Evolutionary conservation across 1,284 basidiomycete species (phyloP), one percentile per base, ranked within the genome.

Genomic region (Leccinum subfulvum): DNA sequence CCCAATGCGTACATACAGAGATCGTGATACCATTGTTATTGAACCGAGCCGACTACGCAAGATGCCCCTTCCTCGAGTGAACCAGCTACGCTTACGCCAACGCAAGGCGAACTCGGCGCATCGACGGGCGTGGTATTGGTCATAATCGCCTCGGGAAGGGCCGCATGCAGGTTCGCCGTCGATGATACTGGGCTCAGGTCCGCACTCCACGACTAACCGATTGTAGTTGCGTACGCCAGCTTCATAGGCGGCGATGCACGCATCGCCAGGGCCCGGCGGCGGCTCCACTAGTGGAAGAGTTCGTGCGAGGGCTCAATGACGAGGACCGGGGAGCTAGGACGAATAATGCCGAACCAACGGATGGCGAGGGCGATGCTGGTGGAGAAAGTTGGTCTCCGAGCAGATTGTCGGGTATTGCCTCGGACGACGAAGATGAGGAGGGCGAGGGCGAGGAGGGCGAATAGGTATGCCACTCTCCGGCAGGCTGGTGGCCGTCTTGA

Each of bases 161-260:
- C 54, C 0, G 63, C 47, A 13, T 58, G 62, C 6, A 71, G 61
- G 61, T 70, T 71, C 57, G 62, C 58, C 60, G 62, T 63, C 9
- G 73, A 74, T 8, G 73, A 66, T 49, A 63, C 55, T 3, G 74
- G 68, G 33, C 66, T 73, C 55, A 60, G 39, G 21, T 75, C 66
- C 5, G 70, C 67, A 58, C 79, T 83, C 84, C 85, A 86, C 39
- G 84, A 86, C 58, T 79, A 23, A 78, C 53, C 84, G 79, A 66
- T 80, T 79, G 65, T 84, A 82, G 67, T 84, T 85, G 63, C 84
- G 79, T 55, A 84, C 79, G 58, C 84, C 81, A 4, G 80, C 78
- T 66, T 80, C 78, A 65, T 84, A 86, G 10, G 84, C 84, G 0
- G 23, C 23, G 23, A 23, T 23, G 83, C 83, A 13, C 85, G 83